Evolutionary conservation across 2,329 filamentous ascomycete species (phyloP), one percentile per base, ranked within the genome.

Genomic region (Aspergillus intermedius): DNA sequence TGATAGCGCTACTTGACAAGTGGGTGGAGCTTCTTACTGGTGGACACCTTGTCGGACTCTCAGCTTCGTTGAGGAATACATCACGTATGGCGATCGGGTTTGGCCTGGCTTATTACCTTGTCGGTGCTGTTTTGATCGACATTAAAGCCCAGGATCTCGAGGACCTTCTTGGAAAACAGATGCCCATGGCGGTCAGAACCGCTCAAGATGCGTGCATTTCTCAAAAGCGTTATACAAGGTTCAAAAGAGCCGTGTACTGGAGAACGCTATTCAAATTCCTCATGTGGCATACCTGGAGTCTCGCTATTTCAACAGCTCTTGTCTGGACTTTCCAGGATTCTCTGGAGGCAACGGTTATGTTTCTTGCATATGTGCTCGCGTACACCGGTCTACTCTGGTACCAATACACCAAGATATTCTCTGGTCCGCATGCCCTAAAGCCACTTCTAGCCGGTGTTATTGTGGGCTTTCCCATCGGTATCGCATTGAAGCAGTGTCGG

Each of bases 91-190:
- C 74, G 32, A 71, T 79, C 19, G 78, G 78, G 1, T 79, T 80
- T 52, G 74, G 76, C n/a, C 65, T 81, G 30, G 75, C 75, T 0
- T 81, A 81, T 59, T 81, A 81, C 54, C 66, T 81, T 15, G 71
- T 80, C 21, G 77, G 78, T 22, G 78, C 78, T 10, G 76, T 81
- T 1, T 65, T 78, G 19, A 75, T 81, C 22, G 78, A 81, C 54
- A 73, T 74, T 52, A 78, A 79, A 49, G 76, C 77, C 17, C 74
- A 77, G 46, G 72, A 76, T 50, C 66, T 80, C 1, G 72, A 77
- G 50, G 70, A 68, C 10, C 57, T 70, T 2, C 70, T 74, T 3
- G 71, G 75, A 45, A 65, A 70, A 22, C 63, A 72, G 50, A 61
- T 66, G 2, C 67, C 71, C 9, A 55, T 67, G 5, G 68, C 69